These are phyloP conservation scores for Plasmopara muralis DNA, from an alignment of 352 stramenopile genomes.

Conservation along the genomic window DNA sequence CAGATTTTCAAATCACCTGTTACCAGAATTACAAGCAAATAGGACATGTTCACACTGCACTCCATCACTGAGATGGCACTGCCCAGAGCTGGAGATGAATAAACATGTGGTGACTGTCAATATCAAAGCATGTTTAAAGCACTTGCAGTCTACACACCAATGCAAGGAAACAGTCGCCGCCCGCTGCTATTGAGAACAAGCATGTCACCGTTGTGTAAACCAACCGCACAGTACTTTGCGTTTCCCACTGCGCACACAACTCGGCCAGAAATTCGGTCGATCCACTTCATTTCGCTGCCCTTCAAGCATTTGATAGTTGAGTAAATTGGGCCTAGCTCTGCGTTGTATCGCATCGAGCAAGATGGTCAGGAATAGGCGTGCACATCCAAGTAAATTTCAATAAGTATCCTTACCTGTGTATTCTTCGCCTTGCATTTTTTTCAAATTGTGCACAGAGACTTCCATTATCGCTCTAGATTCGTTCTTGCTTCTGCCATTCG, in stretches of 20 bases:
- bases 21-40: conserved; percentile 62
- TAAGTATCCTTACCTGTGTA: conserved; percentile 30
- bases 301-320: conserved; percentile 66
- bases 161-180: conserved; percentile 71
- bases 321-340: conserved; percentile 59
- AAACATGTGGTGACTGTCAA: conserved; percentile 3
- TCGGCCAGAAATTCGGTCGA: conserved; percentile 67
- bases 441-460: conserved; percentile 64
- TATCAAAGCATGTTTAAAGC: not conserved
- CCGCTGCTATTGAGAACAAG: conserved; percentile 58
- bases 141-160: conserved; percentile 33
- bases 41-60: conserved; percentile 52
- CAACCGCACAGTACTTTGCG: conserved; percentile 50
- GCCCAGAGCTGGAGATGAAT: conserved; percentile 41
- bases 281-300: conserved; percentile 55
- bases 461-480: conserved; percentile 34
- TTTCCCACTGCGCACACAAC: conserved; percentile 58
- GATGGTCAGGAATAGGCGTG: not conserved
- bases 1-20: conserved; percentile 69
- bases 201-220: conserved; percentile 56
- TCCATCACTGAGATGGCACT: conserved; percentile 59
- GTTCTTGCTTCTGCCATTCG: conserved; percentile 6
- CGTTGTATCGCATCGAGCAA: conserved; percentile 1
- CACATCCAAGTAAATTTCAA: not conserved
- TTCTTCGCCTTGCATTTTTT: conserved; percentile 35